Evolutionary conservation across 805 yeast species (phyloP).

Genomic region (Wickerhamomyces alni): DNA sequence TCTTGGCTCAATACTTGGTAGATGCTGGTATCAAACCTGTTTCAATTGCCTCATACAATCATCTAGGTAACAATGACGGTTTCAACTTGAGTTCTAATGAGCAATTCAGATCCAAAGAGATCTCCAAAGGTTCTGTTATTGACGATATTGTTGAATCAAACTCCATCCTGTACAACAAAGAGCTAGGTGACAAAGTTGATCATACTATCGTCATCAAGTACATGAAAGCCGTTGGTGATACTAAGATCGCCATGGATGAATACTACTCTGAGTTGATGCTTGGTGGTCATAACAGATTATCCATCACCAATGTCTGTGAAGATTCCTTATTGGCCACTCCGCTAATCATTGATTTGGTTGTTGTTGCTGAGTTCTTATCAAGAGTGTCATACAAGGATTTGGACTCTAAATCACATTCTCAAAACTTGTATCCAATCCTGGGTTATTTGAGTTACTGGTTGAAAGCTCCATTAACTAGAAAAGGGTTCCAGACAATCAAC

Average conservation of each 20-base stretch:
- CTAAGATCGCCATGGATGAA: constrained; percentile 98
- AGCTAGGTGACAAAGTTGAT: constrained; percentile 72
- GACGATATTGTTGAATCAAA: constrained; percentile 92
- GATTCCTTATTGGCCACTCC: constrained; percentile 95
- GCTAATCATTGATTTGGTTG: constrained; percentile 82
- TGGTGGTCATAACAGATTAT: constrained; percentile 94
- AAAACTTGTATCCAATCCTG: constrained; percentile 73
- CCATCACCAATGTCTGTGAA: constrained; percentile 94
- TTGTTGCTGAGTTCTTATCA: constrained; percentile 84
- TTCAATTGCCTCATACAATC: constrained; percentile 93
- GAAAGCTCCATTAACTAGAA: constrained; percentile 91
- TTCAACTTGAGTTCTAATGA: constrained; percentile 84
- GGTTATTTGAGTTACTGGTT: constrained; percentile 91
- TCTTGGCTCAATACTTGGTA: constrained; percentile 88
- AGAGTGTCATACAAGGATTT: constrained; percentile 74
- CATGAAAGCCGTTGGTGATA: constrained; percentile 90
- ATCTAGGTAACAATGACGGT: constrained; percentile 95
- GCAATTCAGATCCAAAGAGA: constrained; percentile 94
- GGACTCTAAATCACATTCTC: constrained; percentile 24
- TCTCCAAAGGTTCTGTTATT: constrained; percentile 86
- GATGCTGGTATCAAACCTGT: constrained; percentile 96
- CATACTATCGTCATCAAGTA: constrained; percentile 95
- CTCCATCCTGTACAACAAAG: constrained; percentile 74
- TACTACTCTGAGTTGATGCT: constrained; percentile 95
- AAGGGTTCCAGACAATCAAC: constrained; percentile 84